These are phyloP conservation scores for Gnaphalium uliginosum DNA, from an alignment of 129 eudicot species.

Conservation along the genomic window DNA sequence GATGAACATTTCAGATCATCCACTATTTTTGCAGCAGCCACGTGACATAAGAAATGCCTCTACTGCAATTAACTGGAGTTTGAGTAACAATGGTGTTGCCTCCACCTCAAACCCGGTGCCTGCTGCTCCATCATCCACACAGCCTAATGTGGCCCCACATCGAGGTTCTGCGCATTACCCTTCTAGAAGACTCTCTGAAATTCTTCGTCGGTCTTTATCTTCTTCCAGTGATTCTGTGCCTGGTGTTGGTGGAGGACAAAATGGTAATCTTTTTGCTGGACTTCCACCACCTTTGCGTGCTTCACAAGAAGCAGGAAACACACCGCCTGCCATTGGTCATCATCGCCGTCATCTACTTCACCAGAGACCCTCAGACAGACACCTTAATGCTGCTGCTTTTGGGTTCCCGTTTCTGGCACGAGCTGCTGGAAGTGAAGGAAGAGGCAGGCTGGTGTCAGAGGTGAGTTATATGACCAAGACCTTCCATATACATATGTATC, in stretches of 20 bases:
- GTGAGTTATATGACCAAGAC: constrained; percentile 33
- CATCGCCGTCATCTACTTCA: constrained; percentile 26
- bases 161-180: constrained; percentile 57
- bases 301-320: constrained; percentile 39
- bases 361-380: constrained; percentile 59
- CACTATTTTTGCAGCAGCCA: constrained; percentile 56
- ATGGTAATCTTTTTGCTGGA: constrained; percentile 29
- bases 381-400: constrained; percentile 45
- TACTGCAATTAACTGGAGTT: constrained; percentile 45
- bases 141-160: constrained; percentile 40
- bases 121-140: constrained; percentile 25
- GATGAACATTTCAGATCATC: constrained; percentile 68
- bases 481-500: neutral
- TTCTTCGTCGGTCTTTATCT: constrained; percentile 56
- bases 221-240: constrained; percentile 47
- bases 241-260: constrained; percentile 34
- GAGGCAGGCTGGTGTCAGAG: constrained; percentile 86
- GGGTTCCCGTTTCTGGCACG: constrained; percentile 60
- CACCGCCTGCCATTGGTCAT: constrained; percentile 44
- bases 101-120: constrained; percentile 36
- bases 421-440: constrained; percentile 82
- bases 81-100: constrained; percentile 35
- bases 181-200: constrained; percentile 69
- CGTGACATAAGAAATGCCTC: constrained; percentile 42
- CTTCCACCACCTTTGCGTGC: constrained; percentile 42